phyloP scores from a whole-genome alignment of 1,284 basidiomycete genomes.

The Apiotrichum mycotoxinovorans region DNA sequence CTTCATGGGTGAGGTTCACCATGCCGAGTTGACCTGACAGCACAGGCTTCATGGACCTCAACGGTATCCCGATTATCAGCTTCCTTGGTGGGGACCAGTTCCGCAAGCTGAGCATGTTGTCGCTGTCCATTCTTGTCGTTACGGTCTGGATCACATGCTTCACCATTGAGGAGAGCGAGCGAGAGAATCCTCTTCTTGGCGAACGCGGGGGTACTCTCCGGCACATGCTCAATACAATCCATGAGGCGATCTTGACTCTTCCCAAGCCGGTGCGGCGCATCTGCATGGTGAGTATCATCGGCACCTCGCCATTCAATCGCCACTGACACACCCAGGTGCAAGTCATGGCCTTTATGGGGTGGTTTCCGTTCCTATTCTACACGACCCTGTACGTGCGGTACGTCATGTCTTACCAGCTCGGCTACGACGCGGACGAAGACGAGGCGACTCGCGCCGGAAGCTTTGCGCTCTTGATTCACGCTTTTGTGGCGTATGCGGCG shows the following conservation, averaged over 20 bases:
- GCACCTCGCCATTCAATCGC: neutral
- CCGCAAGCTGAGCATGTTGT: slow-evolving; percentile 87
- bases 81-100: slow-evolving; percentile 91
- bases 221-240: slow-evolving; percentile 72
- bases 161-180: slow-evolving; percentile 70
- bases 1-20: slow-evolving; percentile 58
- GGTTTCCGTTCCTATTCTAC: slow-evolving; percentile 95
- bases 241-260: slow-evolving; percentile 65
- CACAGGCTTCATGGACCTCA: slow-evolving; percentile 73
- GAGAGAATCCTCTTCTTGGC: slow-evolving; percentile 50
- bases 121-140: slow-evolving; percentile 68
- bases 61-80: slow-evolving; percentile 66
- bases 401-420: slow-evolving; percentile 75
- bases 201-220: slow-evolving; percentile 44
- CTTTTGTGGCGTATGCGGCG: slow-evolving; percentile 74
- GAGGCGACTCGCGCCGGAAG: slow-evolving; percentile 80
- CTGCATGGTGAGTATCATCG: slow-evolving; percentile 62
- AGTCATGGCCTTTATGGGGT: slow-evolving; percentile 54
- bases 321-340: slow-evolving; percentile 42
- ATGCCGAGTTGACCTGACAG: neutral
- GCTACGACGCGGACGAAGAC: slow-evolving; percentile 69
- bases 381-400: slow-evolving; percentile 90
- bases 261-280: slow-evolving; percentile 80
- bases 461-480: slow-evolving; percentile 84
- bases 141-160: slow-evolving; percentile 86